These are phyloP conservation scores for Chlorella sp. DNA, from an alignment of 139 green algal species.

Conservation along the genomic window DNA sequence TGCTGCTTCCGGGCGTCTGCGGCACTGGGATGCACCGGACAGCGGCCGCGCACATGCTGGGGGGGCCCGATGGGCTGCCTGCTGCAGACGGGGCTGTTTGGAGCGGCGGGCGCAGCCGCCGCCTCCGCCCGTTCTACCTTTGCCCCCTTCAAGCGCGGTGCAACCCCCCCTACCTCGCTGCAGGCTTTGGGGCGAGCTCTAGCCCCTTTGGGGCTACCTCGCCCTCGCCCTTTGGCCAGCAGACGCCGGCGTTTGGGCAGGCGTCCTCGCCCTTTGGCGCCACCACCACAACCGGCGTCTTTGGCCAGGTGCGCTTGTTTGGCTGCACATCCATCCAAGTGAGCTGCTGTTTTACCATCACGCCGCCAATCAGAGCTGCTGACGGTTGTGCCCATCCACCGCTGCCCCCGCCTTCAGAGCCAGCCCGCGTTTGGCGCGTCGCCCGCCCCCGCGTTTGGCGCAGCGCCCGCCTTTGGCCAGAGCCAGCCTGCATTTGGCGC, in stretches of 20 bases:
- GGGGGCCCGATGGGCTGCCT: too few relatives aligned
- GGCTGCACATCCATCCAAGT: background rate
- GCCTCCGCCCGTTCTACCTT: background rate
- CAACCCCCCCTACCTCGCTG: background rate
- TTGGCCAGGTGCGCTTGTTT: constrained; percentile 39
- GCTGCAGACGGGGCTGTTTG: background rate
- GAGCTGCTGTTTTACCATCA: too few relatives aligned
- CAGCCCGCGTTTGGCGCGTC: constrained; percentile 45
- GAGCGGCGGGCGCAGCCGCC: background rate
- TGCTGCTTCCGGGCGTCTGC: too few relatives aligned
- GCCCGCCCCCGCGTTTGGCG: constrained; percentile 51
- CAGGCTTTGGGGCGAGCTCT: constrained; percentile 31
- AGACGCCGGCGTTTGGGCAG: constrained; percentile 19
- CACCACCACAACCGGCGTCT: constrained; percentile 34
- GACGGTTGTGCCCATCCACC: background rate
- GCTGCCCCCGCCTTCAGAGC: background rate
- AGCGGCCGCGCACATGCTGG: too few relatives aligned
- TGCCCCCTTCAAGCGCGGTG: too few relatives aligned
- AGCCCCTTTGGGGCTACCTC: constrained; percentile 38
- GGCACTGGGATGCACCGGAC: too few relatives aligned
- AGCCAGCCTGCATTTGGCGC: constrained; percentile 48
- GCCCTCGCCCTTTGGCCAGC: constrained; percentile 41
- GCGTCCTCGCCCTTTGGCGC: constrained; percentile 49
- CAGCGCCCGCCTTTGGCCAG: background rate
- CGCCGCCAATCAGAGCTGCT: too few relatives aligned